Percentiles rank a stretch among this genome's conserved stretches.
Conservation (phyloP, 352 stramenopile genomes). For the Phytopythium chamaehyphon region DNA sequence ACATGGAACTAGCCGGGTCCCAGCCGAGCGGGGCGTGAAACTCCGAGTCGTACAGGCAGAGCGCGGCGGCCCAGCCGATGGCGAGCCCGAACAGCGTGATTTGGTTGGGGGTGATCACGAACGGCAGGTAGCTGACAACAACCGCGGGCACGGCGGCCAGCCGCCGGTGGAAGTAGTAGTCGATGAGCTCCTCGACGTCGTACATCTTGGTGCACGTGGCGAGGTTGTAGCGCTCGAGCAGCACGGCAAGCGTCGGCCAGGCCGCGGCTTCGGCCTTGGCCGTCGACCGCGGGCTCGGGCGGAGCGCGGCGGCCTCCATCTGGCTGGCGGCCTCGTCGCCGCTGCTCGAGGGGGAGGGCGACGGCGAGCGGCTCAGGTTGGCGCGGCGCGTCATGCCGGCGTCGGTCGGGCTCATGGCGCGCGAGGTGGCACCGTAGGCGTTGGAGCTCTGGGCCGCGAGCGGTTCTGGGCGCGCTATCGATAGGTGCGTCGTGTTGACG, state of each 20-base stretch:
- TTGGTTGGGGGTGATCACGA: conserved; percentile 84
- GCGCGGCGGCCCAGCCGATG: conserved; percentile 60
- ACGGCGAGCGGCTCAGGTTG: conserved; percentile 22
- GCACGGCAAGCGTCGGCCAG: conserved; percentile 16
- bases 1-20: conserved; percentile 50
- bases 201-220: conserved; percentile 84
- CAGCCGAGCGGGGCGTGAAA: conserved; percentile 68
- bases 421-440: conserved; percentile 17
- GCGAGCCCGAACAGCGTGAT: conserved; percentile 78
- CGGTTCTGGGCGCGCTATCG: neutral
- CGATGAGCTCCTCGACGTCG: conserved; percentile 81
- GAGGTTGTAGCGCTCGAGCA: conserved; percentile 66
- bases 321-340: conserved; percentile 31
- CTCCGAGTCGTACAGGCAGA: conserved; percentile 79
- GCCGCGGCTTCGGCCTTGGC: conserved; percentile 10
- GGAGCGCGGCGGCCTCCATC: neutral
- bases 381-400: conserved; percentile 14
- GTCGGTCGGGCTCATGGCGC: conserved; percentile 1
- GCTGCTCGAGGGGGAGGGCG: conserved; percentile 29
- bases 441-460: conserved; percentile 7
- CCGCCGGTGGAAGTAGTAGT: conserved; percentile 82
- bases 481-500: neutral
- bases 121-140: conserved; percentile 79
- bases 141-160: conserved; percentile 67
- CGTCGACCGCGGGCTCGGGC: conserved; percentile 8